Percentiles rank a stretch among this genome's conserved stretches.
Evolutionary conservation across 2,329 filamentous ascomycete species (phyloP).

Genomic region (Clonostachys sp.): DNA sequence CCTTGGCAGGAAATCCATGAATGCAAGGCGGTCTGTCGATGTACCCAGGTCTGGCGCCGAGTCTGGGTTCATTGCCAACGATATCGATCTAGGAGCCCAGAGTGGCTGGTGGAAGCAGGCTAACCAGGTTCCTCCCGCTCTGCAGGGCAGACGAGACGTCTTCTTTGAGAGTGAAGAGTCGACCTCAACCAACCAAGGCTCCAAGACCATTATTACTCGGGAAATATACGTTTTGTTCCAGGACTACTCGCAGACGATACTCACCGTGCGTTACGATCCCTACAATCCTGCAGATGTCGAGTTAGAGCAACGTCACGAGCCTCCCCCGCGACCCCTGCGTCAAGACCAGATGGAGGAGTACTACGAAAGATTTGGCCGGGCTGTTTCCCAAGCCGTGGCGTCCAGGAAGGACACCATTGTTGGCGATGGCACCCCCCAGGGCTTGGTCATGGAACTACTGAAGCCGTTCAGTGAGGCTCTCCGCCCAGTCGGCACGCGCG

Average conservation of each 20-base stretch:
- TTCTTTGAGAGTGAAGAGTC: conserved; percentile 79
- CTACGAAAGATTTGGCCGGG: conserved; percentile 75
- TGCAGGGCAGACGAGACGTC: conserved; percentile 81
- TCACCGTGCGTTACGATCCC: conserved; percentile 75
- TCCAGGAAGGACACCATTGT: conserved; percentile 75
- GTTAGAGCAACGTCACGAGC: conserved; percentile 82
- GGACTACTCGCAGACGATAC: conserved; percentile 92
- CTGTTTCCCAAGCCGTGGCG: conserved; percentile 66
- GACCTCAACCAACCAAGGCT: conserved; percentile 62
- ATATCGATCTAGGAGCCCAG: conserved; percentile 71
- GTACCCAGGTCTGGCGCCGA: conserved; percentile 69
- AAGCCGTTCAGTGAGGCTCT: conserved; percentile 70
- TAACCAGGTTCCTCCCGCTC: conserved; percentile 72
- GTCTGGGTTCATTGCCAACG: conserved; percentile 80
- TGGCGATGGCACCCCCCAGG: conserved; percentile 77
- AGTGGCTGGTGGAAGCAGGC: conserved; percentile 86
- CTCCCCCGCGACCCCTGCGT: conserved; percentile 73
- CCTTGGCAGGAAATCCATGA: conserved; percentile 29
- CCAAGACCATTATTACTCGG: conserved; percentile 69
- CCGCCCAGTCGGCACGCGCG: conserved; percentile 77
- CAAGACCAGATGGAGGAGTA: conserved; percentile 91
- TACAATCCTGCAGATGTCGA: conserved; percentile 67
- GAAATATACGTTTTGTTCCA: conserved; percentile 86
- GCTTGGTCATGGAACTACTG: conserved; percentile 75
- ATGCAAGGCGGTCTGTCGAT: conserved; percentile 65